These are phyloP conservation scores for Schizosaccharomyces osmophilus DNA, from an alignment of 805 yeast species.

Conservation along the genomic window DNA sequence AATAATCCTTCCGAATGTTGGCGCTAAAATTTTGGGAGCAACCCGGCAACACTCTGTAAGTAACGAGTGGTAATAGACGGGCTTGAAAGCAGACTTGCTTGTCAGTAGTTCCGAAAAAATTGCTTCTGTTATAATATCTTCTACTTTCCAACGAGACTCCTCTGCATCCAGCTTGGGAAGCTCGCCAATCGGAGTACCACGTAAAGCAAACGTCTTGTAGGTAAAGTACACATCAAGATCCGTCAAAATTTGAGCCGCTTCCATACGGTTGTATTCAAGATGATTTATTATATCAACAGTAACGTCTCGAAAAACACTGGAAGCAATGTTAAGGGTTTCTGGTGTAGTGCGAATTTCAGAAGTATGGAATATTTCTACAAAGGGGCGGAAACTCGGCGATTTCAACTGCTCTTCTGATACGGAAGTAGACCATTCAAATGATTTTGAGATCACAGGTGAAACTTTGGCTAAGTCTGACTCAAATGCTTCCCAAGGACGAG, in stretches of 20 bases:
- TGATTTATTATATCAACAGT: slow-evolving; percentile 50
- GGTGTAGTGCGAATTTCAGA: slow-evolving; percentile 41
- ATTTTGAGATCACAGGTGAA: slow-evolving; percentile 12
- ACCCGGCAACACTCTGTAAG: slow-evolving; percentile 68
- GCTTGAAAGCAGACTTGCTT: slow-evolving; percentile 35
- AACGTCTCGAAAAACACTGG: slow-evolving; percentile 49
- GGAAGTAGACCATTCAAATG: slow-evolving; percentile 6
- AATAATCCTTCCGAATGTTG: slow-evolving; percentile 80
- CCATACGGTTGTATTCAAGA: slow-evolving; percentile 70
- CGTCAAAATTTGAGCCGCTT: slow-evolving; percentile 62
- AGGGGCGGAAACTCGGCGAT: slow-evolving; percentile 11
- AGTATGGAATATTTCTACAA: slow-evolving; percentile 29
- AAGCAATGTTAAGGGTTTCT: slow-evolving; percentile 23
- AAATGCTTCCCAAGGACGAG: neutral
- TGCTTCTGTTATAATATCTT: slow-evolving; percentile 68
- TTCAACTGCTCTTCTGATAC: slow-evolving; percentile 6
- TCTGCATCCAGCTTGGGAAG: slow-evolving; percentile 20
- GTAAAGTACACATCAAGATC: slow-evolving; percentile 50
- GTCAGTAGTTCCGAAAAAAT: slow-evolving; percentile 54
- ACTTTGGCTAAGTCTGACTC: slow-evolving; percentile 14
- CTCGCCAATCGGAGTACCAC: slow-evolving; percentile 59
- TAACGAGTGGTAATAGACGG: slow-evolving; percentile 60
- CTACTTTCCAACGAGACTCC: slow-evolving; percentile 64
- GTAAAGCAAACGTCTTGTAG: slow-evolving; percentile 35
- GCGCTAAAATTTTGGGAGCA: slow-evolving; percentile 68